Conservation (phyloP, 2,329 filamentous ascomycete genomes). For the Penicillium sp. region DNA sequence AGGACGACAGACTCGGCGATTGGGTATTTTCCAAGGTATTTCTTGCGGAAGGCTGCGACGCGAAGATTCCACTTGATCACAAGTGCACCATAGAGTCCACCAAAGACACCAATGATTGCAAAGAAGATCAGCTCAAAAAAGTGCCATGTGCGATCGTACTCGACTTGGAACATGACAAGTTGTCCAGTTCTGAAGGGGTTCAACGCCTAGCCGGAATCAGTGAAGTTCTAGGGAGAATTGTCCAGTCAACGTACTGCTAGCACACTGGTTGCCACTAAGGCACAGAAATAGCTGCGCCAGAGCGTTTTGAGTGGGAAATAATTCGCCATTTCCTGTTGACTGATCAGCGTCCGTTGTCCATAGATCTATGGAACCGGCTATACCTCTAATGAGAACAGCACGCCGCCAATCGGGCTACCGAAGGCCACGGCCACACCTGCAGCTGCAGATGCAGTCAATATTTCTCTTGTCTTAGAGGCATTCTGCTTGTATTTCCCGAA, state of each 20-base stretch:
- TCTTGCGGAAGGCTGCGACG: conserved; percentile 88
- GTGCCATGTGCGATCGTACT: conserved; percentile 94
- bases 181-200: conserved; percentile 97
- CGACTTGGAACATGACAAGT: conserved; percentile 98
- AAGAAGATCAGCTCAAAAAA: conserved; percentile 96
- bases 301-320: conserved; percentile 96
- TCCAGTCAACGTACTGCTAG: conserved; percentile 57
- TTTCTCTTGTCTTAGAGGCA: conserved; percentile 91
- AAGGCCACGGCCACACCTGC: conserved; percentile 96
- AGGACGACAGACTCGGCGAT: conserved; percentile 82
- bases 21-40: conserved; percentile 79
- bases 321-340: conserved; percentile 75
- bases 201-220: conserved; percentile 61
- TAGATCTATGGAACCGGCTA: conserved; percentile 2
- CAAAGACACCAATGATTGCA: conserved; percentile 84
- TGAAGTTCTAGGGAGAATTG: conserved; percentile 2
- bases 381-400: conserved; percentile 86
- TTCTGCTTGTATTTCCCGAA: conserved; percentile 91
- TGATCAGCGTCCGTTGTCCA: conserved; percentile 16
- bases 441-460: conserved; percentile 88
- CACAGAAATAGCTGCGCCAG: conserved; percentile 98
- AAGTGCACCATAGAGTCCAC: conserved; percentile 90
- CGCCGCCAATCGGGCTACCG: conserved; percentile 93
- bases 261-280: conserved; percentile 88
- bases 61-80: conserved; percentile 97